Base-by-base conservation (phyloP, 176 grass and related monocot species). In the Ampelocalamus luodianensis region DNA sequence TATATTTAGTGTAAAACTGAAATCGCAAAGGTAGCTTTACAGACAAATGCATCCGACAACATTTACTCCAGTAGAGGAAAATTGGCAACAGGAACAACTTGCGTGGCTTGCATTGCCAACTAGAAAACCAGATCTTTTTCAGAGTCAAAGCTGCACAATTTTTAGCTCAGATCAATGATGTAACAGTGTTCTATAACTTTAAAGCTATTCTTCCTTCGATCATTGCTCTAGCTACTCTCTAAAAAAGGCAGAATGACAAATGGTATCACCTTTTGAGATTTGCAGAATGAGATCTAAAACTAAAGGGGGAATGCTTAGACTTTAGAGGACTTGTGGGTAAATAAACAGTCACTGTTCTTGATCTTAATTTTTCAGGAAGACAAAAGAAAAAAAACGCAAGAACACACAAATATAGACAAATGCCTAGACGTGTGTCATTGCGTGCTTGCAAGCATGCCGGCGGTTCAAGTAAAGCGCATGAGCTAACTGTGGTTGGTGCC, bases 381-480 rank as follows among this genome's bases (percentile, higher is more conserved):
- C 8, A 72, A 46, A 10, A 11, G 48, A 17, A 54, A 64, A 13
- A 13, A 36, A 14, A 69, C 15, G 15, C 6, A 26, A 7, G 14
- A 42, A 51, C 34, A 53, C 26, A 29, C 27, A 67, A 38, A 36
- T 54, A 23, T 78, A 23, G 36, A 71, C 34, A 55, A 44, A 40
- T 50, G 61, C 6, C 46, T 58, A 68, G 60, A 74, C 85, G 18
- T 46, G n/a, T 74, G 58, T n/a, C 16, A 24, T 18, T 74, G 77
- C 48, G 5, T 43, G 72, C 10, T 45, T 45, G 4, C 62, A 27
- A 13, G 11, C 79, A 77, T 77, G 79, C 51, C 72, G 63, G 72
- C 40, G 63, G 71, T 50, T 37, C 63, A 88, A 82, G 85, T 59
- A 87, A 87, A 76, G 79, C 40, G 86, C 70, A 27, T 3, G 18